Base-by-base conservation (phyloP, 371 early-diverging fungal genomes). In the Conidiobolus incongruus region DNA sequence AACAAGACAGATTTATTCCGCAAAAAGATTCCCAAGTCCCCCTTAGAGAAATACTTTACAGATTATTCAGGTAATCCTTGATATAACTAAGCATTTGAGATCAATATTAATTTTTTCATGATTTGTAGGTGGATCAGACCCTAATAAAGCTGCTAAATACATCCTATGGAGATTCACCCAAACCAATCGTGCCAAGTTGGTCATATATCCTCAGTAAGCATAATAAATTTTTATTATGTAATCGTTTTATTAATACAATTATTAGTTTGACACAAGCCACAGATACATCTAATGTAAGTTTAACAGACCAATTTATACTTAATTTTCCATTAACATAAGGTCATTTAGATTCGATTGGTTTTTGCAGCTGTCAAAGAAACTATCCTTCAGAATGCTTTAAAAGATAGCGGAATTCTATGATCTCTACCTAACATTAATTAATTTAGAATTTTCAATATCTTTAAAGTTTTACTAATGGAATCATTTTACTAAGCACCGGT, bases 1-100 rank as follows among this genome's bases (percentile, higher is more conserved):
- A 84, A 84, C 63, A 84, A 84, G 55, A 74, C 81, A 44, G 85
- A 84, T 52, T 50, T 81, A 28, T 78, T 84, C 60, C 64, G 63
- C 39, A 65, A 71, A 39, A 84, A 84, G 48, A 44, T 84, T 16
- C 58, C 60, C 15, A 53, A 58, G 28, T 66, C 65, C 17, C 75
- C 80, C 4, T 55, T 84, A 34, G 48, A 49, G 4, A 52, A 69
- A 5, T 81, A 68, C 59, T 84, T 81, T 56, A 64, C 67, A 0
- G 82, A 81, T 32, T 84, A 74, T 58, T 56, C 52, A 6, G 78
- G 77, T 54, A 61, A 51, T 29, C 17, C 4, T 23, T 4, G n/a
- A n/a, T n/a, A n/a, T n/a, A n/a, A n/a, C n/a, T n/a, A n/a, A n/a
- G n/a, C n/a, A 19, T 7, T n/a, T 3, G 8, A 16, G 12, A 35